phyloP scores from a whole-genome alignment of 2,329 filamentous ascomycete species.

The Chaetomium olivaceum region DNA sequence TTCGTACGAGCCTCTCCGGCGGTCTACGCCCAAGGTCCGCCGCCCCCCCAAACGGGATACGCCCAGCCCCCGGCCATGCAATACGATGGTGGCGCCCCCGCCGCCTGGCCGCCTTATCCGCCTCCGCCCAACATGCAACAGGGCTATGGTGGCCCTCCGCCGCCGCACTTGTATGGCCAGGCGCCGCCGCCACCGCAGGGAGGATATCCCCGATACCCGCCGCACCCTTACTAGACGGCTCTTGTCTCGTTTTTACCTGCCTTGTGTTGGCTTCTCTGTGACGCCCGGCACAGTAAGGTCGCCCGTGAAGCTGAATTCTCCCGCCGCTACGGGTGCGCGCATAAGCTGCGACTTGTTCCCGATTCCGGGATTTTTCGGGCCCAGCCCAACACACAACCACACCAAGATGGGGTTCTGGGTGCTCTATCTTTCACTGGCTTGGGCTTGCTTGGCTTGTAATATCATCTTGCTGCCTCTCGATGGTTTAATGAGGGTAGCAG shows the following conservation, averaged over 20 bases:
- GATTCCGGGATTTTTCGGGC: neutral
- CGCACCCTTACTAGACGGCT: slow-evolving; percentile 11
- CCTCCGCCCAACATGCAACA: slow-evolving; percentile 16
- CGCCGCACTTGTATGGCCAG: slow-evolving; percentile 19
- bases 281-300: too few relatives aligned
- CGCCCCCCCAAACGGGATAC: slow-evolving; percentile 22
- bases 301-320: too few relatives aligned
- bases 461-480: neutral
- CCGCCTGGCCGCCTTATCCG: slow-evolving; percentile 25
- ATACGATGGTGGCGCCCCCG: slow-evolving; percentile 20
- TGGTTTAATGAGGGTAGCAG: neutral
- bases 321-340: too few relatives aligned
- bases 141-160: slow-evolving; percentile 21
- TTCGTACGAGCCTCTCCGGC: slow-evolving; percentile 45
- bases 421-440: neutral
- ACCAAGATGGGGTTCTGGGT: neutral
- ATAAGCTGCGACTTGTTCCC: neutral
- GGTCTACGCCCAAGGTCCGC: slow-evolving; percentile 32
- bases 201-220: slow-evolving; percentile 17
- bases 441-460: neutral
- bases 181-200: slow-evolving; percentile 10
- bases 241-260: neutral
- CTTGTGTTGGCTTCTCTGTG: too few relatives aligned
- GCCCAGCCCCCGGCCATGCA: slow-evolving; percentile 5
- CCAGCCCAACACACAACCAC: neutral